A percentile compares a stretch with the other conserved stretches of the same genome.
Evolutionary conservation across 257 asterid species (phyloP).

Genomic region (Plantago elongata): DNA sequence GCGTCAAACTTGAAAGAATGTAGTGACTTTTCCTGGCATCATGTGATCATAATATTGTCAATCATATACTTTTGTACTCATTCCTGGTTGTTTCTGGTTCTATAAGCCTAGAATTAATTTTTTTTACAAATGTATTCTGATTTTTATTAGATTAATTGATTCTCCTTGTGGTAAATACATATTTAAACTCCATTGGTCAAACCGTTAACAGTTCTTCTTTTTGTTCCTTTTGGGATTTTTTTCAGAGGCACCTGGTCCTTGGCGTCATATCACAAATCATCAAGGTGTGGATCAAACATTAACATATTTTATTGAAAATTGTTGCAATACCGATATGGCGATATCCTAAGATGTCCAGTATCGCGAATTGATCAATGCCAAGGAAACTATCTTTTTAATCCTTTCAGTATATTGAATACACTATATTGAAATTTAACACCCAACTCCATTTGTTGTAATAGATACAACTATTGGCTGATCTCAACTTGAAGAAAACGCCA

Average conservation of each 20-base stretch:
- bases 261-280: slow-evolving; percentile 95
- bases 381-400: slow-evolving; percentile 1
- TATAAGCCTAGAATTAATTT: not conserved
- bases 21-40: not conserved
- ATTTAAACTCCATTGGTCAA: slow-evolving; percentile 4
- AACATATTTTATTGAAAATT: slow-evolving; percentile 14
- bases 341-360: not conserved
- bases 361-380: not conserved
- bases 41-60: not conserved
- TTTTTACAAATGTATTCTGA: not conserved
- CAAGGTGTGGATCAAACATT: slow-evolving; percentile 53
- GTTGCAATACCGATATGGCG: slow-evolving; percentile 16
- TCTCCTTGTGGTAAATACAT: not conserved
- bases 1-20: not conserved
- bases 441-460: slow-evolving; percentile 25
- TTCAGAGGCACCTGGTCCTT: slow-evolving; percentile 98
- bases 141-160: slow-evolving; percentile 6
- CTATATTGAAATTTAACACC: slow-evolving; percentile 19
- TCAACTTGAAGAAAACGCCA: slow-evolving; percentile 89
- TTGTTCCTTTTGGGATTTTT: slow-evolving; percentile 17
- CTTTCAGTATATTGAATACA: slow-evolving; percentile 11
- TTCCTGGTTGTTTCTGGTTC: slow-evolving; percentile 1
- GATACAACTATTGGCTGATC: slow-evolving; percentile 97
- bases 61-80: not conserved
- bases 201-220: slow-evolving; percentile 29